Percentiles rank a stretch among this genome's conserved stretches.
These are phyloP conservation scores for Solanum pimpinellifolium DNA, from an alignment of 257 asterid genomes.

Conservation along the genomic window DNA sequence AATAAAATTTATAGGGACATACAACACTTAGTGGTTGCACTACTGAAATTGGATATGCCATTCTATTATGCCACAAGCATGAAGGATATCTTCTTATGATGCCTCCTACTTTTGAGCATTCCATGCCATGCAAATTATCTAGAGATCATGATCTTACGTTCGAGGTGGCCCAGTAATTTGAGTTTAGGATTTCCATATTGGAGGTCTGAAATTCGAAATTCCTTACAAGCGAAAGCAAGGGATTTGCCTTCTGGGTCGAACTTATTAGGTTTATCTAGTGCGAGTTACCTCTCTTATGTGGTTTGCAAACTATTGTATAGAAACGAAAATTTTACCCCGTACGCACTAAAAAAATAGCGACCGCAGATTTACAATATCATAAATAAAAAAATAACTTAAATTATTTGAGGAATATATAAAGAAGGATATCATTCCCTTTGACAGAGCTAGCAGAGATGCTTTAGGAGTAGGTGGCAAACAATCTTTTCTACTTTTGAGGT, in stretches of 20 bases:
- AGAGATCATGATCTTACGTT: neutral
- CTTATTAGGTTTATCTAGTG: too few species aligned
- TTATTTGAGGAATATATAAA: neutral
- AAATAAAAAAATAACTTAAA: neutral
- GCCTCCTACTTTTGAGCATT: neutral
- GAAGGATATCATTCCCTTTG: neutral
- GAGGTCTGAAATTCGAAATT: too few species aligned
- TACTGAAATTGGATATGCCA: neutral
- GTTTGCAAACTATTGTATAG: too few species aligned
- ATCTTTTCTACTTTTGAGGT: neutral
- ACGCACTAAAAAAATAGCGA: too few species aligned
- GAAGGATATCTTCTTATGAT: neutral
- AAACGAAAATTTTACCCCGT: fast-evolving
- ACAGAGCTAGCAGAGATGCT: neutral
- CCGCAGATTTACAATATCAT: too few species aligned
- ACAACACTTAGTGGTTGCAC: neutral
- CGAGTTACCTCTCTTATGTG: fast-evolving
- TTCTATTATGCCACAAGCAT: neutral
- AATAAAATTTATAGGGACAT: neutral
- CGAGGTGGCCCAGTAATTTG: too few species aligned
- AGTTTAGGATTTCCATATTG: too few species aligned
- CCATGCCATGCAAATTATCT: conserved; percentile 1
- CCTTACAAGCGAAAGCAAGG: fast-evolving
- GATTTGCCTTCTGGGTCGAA: too few species aligned
- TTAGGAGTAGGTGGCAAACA: neutral